Percentiles rank a stretch among this genome's conserved stretches.
Evolutionary conservation across 345 rosid genomes (phyloP).

Genomic region (Aurinia saxatilis): DNA sequence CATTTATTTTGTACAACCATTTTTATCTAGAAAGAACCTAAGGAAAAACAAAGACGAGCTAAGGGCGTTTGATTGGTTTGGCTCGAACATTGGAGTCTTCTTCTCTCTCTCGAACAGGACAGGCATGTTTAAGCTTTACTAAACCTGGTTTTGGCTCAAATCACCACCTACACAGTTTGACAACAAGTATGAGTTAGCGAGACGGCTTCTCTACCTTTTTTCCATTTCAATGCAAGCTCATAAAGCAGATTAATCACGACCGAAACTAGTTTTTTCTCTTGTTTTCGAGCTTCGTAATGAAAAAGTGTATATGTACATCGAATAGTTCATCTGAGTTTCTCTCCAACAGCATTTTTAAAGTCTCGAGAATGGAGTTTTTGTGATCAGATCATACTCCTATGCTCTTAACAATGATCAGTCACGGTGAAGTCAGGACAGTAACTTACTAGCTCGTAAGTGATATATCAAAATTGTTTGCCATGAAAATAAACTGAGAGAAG

Average conservation of each 20-base stretch:
- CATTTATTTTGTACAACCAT: conserved; percentile 4
- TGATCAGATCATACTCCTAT: not conserved
- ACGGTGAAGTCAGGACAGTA: not conserved
- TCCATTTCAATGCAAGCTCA: not conserved
- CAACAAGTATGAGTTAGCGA: conserved; percentile 16
- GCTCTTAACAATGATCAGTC: not conserved
- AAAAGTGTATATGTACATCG: not conserved
- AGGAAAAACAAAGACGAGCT: not conserved
- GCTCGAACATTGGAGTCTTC: not conserved
- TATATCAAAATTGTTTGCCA: not conserved
- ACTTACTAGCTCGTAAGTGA: not conserved
- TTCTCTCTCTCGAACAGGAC: not conserved
- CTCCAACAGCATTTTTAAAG: not conserved
- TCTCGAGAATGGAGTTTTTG: not conserved
- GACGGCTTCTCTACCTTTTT: not conserved
- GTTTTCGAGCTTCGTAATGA: not conserved
- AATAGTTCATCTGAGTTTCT: not conserved
- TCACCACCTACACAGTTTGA: conserved; percentile 21
- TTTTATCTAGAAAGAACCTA: conserved; percentile 7
- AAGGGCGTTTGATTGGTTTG: not conserved
- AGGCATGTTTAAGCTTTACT: not conserved
- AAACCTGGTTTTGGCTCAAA: not conserved
- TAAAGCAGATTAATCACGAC: not conserved
- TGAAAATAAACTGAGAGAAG: conserved; percentile 1
- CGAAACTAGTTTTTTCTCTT: not conserved